Conservation (phyloP, 176 grass and related monocot species). For the Panicum miliaceum region DNA sequence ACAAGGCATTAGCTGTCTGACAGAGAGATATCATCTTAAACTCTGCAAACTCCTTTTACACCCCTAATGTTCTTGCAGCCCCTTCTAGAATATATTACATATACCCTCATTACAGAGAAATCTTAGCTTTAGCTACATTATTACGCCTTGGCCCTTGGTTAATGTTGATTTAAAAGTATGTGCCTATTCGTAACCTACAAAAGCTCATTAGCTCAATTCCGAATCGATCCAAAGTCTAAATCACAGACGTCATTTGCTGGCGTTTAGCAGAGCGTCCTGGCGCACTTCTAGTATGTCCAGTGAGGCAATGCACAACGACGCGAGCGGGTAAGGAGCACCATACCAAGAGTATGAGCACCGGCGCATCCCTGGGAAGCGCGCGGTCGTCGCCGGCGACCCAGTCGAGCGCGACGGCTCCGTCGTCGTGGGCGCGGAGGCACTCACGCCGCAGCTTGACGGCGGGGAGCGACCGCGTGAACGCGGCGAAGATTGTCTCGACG, state of each 20-base stretch:
- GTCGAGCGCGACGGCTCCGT: slow-evolving; percentile 80
- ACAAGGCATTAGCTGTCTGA: neutral
- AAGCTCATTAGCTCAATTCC: neutral
- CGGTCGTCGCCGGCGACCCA: slow-evolving; percentile 85
- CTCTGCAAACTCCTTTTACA: neutral
- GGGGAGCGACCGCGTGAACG: slow-evolving; percentile 71
- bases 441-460: slow-evolving; percentile 63
- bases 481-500: slow-evolving; percentile 90
- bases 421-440: slow-evolving; percentile 75
- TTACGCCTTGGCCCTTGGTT: neutral
- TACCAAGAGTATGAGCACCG: slow-evolving; percentile 89
- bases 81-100: neutral
- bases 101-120: neutral
- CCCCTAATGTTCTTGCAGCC: neutral
- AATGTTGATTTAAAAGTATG: neutral
- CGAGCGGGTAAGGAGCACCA: slow-evolving; percentile 1
- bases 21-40: neutral
- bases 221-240: neutral
- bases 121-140: neutral
- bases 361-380: slow-evolving; percentile 57
- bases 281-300: neutral
- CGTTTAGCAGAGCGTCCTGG: neutral
- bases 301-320: neutral
- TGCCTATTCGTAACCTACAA: neutral
- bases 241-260: neutral